Evolutionary conservation across 352 stramenopile species (phyloP).

Genomic region (Pythium biforme): DNA sequence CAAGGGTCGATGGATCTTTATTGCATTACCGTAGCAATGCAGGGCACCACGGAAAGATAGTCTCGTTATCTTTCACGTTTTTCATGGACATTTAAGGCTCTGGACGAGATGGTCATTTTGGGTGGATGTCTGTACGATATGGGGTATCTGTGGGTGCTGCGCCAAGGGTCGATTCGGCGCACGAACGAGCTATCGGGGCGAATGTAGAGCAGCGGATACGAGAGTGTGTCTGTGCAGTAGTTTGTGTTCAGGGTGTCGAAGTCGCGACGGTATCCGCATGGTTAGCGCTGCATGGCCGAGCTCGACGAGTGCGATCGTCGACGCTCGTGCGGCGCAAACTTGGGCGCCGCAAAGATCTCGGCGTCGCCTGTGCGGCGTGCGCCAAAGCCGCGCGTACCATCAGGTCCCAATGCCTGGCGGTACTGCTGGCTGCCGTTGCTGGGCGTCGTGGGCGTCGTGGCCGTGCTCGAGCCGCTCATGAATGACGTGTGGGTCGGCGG

Average conservation of each 20-base stretch:
- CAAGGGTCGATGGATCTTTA: too few relatives aligned
- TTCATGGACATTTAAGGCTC: neutral
- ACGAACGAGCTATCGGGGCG: neutral
- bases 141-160: neutral
- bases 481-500: slow-evolving; percentile 26
- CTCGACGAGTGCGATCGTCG: slow-evolving; percentile 75
- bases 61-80: slow-evolving; percentile 4
- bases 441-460: slow-evolving; percentile 12
- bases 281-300: slow-evolving; percentile 28
- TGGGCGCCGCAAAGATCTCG: slow-evolving; percentile 58
- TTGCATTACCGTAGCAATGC: too few relatives aligned
- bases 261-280: neutral
- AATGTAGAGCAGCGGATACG: slow-evolving; percentile 7
- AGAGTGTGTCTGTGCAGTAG: neutral
- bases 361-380: slow-evolving; percentile 63
- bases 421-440: slow-evolving; percentile 61
- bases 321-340: slow-evolving; percentile 59
- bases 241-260: neutral
- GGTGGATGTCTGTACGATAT: neutral
- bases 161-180: neutral
- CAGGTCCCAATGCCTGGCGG: slow-evolving; percentile 71
- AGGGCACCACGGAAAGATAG: too few relatives aligned
- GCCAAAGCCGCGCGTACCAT: slow-evolving; percentile 80
- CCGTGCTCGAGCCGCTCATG: slow-evolving; percentile 12
- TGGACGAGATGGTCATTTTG: neutral